Conservation (phyloP, 305 asterid genomes). For the Plantago lanceolata region DNA sequence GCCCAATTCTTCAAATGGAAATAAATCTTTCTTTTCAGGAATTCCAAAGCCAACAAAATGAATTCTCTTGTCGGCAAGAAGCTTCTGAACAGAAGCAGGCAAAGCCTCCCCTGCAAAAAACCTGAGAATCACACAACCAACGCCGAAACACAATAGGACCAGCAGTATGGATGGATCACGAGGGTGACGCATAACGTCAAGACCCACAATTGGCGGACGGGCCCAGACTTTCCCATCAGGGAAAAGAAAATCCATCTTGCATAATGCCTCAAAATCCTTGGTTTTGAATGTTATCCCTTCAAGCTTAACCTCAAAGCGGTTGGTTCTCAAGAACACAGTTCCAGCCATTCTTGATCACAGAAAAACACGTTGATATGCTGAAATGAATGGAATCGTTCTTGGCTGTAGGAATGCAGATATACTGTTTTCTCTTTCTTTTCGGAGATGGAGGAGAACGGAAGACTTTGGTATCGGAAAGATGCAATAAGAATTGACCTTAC, state of each 20-base stretch:
- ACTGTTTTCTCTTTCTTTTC: neutral
- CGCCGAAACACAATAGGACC: conserved; percentile 59
- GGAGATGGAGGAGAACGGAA: neutral
- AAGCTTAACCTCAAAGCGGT: conserved; percentile 74
- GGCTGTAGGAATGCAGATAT: neutral
- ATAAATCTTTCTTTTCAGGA: conserved; percentile 57
- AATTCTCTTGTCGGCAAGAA: conserved; percentile 61
- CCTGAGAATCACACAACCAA: conserved; percentile 69
- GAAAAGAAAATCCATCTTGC: conserved; percentile 67
- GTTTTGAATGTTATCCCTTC: conserved; percentile 83
- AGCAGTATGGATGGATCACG: conserved; percentile 54
- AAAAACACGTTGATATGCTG: neutral
- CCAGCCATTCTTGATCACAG: conserved; percentile 49
- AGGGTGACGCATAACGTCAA: conserved; percentile 79
- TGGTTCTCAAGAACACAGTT: conserved; percentile 64
- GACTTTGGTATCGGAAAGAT: neutral
- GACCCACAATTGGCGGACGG: conserved; percentile 66
- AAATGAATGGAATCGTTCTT: neutral
- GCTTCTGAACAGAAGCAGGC: conserved; percentile 46
- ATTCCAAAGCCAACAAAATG: conserved; percentile 71
- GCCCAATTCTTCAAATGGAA: conserved; percentile 62
- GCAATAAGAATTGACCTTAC: conserved; percentile 1
- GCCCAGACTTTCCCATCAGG: conserved; percentile 62
- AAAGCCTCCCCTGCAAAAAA: conserved; percentile 50
- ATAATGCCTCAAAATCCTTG: conserved; percentile 59